Conservation (phyloP, 441 rosid genomes). For the Capsella rubella region DNA sequence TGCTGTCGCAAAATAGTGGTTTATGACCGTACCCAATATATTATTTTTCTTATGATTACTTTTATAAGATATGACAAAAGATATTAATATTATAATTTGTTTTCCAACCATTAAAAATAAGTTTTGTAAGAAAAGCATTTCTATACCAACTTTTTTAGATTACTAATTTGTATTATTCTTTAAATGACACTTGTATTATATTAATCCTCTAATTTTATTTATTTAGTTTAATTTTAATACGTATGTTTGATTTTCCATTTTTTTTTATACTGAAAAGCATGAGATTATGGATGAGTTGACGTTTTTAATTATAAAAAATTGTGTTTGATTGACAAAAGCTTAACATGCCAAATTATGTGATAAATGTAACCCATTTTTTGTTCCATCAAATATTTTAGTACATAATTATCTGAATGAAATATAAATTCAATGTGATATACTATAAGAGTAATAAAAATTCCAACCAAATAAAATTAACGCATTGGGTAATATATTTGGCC, state of each 20-base stretch:
- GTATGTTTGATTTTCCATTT: not conserved
- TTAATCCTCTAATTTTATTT: not conserved
- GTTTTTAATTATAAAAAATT: not conserved
- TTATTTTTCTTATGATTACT: not conserved
- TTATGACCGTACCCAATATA: conserved; percentile 15
- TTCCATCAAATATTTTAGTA: not conserved
- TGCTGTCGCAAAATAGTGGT: conserved; percentile 18
- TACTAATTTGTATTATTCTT: not conserved
- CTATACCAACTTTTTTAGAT: not conserved
- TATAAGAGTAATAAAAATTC: not conserved
- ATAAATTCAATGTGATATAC: not conserved
- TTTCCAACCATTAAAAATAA: not conserved
- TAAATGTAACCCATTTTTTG: not conserved
- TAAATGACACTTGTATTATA: not conserved
- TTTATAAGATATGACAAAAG: not conserved
- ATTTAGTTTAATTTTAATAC: not conserved
- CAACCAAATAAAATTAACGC: not conserved
- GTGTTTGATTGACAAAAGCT: not conserved
- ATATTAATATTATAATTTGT: no score
- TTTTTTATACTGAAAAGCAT: not conserved
- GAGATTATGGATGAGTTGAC: not conserved
- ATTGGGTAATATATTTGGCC: not conserved
- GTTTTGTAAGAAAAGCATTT: not conserved
- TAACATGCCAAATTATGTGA: not conserved
- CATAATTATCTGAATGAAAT: not conserved